Evolutionary conservation across 805 yeast species (phyloP), one percentile per base, ranked within the genome.

Genomic region (Metschnikowia henanensis): DNA sequence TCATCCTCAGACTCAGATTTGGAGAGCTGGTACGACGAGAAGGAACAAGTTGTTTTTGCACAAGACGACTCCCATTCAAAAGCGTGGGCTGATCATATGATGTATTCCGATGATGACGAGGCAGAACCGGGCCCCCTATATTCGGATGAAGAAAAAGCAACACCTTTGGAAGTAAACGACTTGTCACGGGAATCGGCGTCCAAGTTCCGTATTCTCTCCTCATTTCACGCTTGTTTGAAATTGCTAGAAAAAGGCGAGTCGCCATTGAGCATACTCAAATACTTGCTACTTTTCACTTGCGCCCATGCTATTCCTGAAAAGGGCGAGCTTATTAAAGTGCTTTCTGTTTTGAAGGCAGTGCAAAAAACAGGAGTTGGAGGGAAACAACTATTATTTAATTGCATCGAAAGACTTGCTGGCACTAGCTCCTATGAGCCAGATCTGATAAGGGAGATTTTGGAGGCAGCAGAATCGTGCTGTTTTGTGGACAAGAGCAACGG

Each of bases 201-300:
- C 2, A 44, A 55, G 18, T 55, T 46, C 37, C 47, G 47, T 18
- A 35, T 39, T 4, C 23, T 51, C 3, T 36, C 51, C 2, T 53
- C 68, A 1, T 41, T 50, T 0, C 50, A 50, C 36, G 50, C 55
- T 9, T 25, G 59, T 4, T 29, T 53, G 3, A 36, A 41, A 28
- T 50, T 66, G 10, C 40, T 65, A n/a, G 35, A 53, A 16, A 40
- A 41, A 5, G 71, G 70, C 1, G 70, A 65, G 37, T 53, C 69
- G 6, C 61, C 63, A 1, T 28, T 47, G 6, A 56, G 45, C 37
- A 57, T 66, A 17, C 49, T 55, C 18, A 60, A 60, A 30, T 57
- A 55, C 10, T 54, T 67, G 9, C 26, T 65, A 0, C 30, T 62
- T 7, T 64, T 58, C 41, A 45, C 57, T 3, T 47, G 55, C 4